Evolutionary conservation across 495 filamentous ascomycete genomes (phyloP).

Genomic region (Penicillium longicatenatum): DNA sequence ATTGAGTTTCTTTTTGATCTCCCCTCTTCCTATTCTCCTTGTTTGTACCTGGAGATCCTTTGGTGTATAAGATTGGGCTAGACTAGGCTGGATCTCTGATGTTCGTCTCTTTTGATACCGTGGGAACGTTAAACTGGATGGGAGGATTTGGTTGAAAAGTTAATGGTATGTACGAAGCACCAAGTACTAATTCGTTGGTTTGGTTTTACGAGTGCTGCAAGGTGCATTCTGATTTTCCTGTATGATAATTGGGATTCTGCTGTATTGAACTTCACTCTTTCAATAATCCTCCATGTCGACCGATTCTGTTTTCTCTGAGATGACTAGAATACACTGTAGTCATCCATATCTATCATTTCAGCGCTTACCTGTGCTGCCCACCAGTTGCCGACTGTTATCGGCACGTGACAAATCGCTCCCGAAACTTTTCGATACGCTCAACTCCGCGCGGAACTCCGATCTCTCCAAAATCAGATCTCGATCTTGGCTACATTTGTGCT

Average conservation of each 20-base stretch:
- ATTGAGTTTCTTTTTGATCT: not conserved
- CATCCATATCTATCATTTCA: not conserved
- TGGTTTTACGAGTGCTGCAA: not conserved
- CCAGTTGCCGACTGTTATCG: not conserved
- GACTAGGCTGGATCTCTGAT: not conserved
- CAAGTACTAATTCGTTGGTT: not conserved
- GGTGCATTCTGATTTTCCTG: not conserved
- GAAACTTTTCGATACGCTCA: slow-evolving; percentile 12
- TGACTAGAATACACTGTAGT: not conserved
- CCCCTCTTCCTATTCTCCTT: not conserved
- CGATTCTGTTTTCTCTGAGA: not conserved
- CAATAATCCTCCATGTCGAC: not conserved
- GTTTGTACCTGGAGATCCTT: not conserved
- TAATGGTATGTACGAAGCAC: too few species aligned
- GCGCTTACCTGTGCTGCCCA: too few species aligned
- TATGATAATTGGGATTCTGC: not conserved
- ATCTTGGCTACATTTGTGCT: not conserved
- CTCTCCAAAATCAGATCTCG: not conserved
- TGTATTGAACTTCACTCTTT: not conserved
- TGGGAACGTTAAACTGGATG: not conserved
- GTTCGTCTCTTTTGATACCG: not conserved
- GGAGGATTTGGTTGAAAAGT: not conserved
- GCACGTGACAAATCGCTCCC: slow-evolving; percentile 20
- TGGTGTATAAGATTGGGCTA: not conserved
- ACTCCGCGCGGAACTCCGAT: not conserved